Evolutionary conservation across 225 moss, liverwort and hornwort species (phyloP).

Genomic region (Ulota crispa): DNA sequence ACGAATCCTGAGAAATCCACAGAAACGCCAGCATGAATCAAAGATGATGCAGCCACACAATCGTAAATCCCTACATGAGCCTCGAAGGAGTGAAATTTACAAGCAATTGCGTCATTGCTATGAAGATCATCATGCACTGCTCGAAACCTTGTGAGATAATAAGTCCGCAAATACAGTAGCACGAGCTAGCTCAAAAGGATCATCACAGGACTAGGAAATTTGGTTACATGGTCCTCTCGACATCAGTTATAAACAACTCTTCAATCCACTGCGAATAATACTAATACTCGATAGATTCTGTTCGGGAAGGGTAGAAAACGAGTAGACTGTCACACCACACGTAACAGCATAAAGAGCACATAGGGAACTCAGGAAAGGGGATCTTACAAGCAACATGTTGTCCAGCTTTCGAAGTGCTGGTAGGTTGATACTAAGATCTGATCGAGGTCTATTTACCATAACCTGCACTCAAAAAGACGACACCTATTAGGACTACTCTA

Average conservation of each 20-base stretch:
- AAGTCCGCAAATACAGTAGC: background rate
- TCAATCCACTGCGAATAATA: background rate
- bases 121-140: background rate
- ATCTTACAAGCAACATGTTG: slow-evolving; percentile 84
- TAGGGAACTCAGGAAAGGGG: background rate
- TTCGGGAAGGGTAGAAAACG: background rate
- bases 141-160: background rate
- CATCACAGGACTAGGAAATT: background rate
- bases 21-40: background rate
- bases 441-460: slow-evolving; percentile 87
- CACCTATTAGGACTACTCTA: background rate
- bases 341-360: slow-evolving; percentile 1
- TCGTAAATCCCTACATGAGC: background rate
- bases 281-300: background rate
- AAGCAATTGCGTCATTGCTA: background rate
- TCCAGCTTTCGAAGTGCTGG: slow-evolving; percentile 97
- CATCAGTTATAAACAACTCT: background rate
- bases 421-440: slow-evolving; percentile 86
- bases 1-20: slow-evolving; percentile 63
- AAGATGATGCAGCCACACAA: background rate
- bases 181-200: background rate
- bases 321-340: background rate
- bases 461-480: slow-evolving; percentile 52
- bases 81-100: background rate
- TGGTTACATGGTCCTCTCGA: background rate